Evolutionary conservation across 768 basidiomycete species (phyloP).

Genomic region (Lactarius hengduanensis): DNA sequence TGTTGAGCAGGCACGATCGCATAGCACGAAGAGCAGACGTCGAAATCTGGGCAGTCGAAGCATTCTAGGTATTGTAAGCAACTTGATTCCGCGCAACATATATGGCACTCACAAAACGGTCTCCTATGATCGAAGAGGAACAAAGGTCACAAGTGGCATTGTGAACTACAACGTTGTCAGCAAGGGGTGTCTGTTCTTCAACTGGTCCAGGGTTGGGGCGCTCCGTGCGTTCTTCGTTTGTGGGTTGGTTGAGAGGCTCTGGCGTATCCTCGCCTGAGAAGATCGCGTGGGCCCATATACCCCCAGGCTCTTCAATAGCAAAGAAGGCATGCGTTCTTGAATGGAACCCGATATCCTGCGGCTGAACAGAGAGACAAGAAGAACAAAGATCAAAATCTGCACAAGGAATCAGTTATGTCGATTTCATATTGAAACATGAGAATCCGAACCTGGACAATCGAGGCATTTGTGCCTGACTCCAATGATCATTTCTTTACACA

Average conservation of each 20-base stretch:
- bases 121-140: slow-evolving; percentile 64
- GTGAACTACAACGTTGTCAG: slow-evolving; percentile 46
- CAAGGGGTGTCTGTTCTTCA: background rate
- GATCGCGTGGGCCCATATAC: slow-evolving; percentile 63
- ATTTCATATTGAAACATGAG: slow-evolving; percentile 2
- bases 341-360: slow-evolving; percentile 34
- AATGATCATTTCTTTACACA: slow-evolving; percentile 53
- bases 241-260: background rate
- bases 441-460: slow-evolving; percentile 60
- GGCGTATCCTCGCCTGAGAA: slow-evolving; percentile 42
- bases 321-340: slow-evolving; percentile 58
- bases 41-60: slow-evolving; percentile 77
- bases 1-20: slow-evolving; percentile 71
- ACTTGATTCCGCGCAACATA: background rate
- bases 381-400: slow-evolving; percentile 75
- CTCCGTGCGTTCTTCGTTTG: slow-evolving; percentile 2
- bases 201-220: background rate
- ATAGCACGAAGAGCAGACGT: slow-evolving; percentile 72
- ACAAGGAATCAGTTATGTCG: background rate
- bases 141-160: slow-evolving; percentile 75
- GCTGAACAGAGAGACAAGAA: slow-evolving; percentile 43
- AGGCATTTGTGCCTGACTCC: slow-evolving; percentile 80
- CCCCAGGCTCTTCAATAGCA: slow-evolving; percentile 62
- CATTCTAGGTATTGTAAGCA: slow-evolving; percentile 57
- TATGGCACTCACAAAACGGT: slow-evolving; percentile 60